Percentiles rank a stretch among this genome's conserved stretches.
Conservation (phyloP, 306 rosid species). For the Phaseolus lunatus region DNA sequence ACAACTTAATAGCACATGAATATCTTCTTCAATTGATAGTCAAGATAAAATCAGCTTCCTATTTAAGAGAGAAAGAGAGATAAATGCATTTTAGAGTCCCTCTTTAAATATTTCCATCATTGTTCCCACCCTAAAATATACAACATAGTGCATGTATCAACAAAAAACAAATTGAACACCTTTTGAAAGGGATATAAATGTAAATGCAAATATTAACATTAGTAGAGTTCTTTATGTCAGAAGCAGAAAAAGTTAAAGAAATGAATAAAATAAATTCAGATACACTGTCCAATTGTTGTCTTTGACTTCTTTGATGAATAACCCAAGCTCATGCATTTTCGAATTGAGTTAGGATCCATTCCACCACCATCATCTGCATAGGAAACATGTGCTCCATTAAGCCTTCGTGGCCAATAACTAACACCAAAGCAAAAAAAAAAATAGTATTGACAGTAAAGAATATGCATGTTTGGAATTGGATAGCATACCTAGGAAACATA, state of each 20-base stretch:
- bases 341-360: constrained; percentile 77
- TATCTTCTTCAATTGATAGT: too few species aligned
- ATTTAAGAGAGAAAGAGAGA: too few species aligned
- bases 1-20: too few species aligned
- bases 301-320: constrained; percentile 93
- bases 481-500: constrained; percentile 74
- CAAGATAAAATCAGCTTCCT: too few species aligned
- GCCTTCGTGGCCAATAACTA: constrained; percentile 10
- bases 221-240: constrained; percentile 5
- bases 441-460: constrained; percentile 19
- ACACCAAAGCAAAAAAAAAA: constrained; percentile 37
- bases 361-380: constrained; percentile 95
- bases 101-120: not conserved
- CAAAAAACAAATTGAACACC: constrained; percentile 18
- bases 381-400: constrained; percentile 32
- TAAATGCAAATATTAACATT: constrained; percentile 8
- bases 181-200: not conserved
- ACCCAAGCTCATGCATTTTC: constrained; percentile 98
- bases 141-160: not conserved
- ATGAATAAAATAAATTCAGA: constrained; percentile 34
- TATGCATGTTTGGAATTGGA: constrained; percentile 26
- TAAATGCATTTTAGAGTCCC: not conserved
- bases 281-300: constrained; percentile 95
- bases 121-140: not conserved
- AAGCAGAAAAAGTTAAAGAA: constrained; percentile 21